Base-by-base conservation (phyloP, 768 basidiomycete species). In the Kwoniella heveanensis region DNA sequence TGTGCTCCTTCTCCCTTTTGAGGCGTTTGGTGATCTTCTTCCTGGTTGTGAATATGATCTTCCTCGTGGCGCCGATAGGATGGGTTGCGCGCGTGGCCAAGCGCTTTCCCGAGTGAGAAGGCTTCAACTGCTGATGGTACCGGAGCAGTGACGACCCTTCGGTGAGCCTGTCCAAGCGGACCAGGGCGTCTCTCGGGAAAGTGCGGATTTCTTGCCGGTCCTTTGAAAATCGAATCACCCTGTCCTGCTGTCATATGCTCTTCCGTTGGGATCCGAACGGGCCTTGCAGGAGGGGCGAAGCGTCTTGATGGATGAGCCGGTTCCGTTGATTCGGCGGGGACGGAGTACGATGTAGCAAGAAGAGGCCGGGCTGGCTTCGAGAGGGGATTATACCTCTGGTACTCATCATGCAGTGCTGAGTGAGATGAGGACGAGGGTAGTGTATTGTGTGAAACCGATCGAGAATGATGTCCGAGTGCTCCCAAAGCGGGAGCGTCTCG, bases 101-200 rank as follows among this genome's bases (percentile, higher is more conserved):
- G 10, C 4, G 39, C 10, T 44, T 17, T 44, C 10, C 39, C 17
- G 39, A 44, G 19, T 13, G 63, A 51, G 9, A 44, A 10, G 4
- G 39, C 8, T 17, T 44, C 39, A 3, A 17, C 17, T 19, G 39
- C 19, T 10, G 10, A 8, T 8, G 39, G 15, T 17, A 17, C 9
- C 7, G 73, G 71, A 37, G 70, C 72, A 44, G 68, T 71, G 27
- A 70, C 67, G 9, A 72, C 68, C 39, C 74, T 37, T 36, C 72
- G 36, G 32, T 71, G 69, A 24, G 74, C 70, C 44, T 71, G 70
- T 44, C 74, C 74, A 19, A 76, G 49, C 19, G 54, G 46, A n/a
- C 62, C 49, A 26, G 49, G 50, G n/a, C 68, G 56, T 36, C 61
- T 64, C 2, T 54, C 49, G 10, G 62, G 29, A 4, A 30, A 49